These are phyloP conservation scores for Metschnikowia anglica DNA, from an alignment of 805 yeast genomes.

Conservation along the genomic window DNA sequence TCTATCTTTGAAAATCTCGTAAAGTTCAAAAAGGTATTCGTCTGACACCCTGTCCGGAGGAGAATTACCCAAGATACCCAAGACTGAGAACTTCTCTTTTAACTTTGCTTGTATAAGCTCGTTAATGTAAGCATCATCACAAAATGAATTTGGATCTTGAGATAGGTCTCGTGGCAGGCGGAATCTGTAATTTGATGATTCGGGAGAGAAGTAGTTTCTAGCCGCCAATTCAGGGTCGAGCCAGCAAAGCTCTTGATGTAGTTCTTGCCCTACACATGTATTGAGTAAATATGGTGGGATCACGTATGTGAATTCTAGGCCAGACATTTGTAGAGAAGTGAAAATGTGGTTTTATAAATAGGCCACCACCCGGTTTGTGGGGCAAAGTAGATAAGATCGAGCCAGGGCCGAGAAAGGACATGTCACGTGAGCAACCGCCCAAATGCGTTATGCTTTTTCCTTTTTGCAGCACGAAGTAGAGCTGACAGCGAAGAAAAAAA, in stretches of 20 bases:
- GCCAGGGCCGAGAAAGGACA: background rate
- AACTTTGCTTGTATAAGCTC: conserved; percentile 34
- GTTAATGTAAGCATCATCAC: conserved; percentile 34
- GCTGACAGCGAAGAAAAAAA: too few relatives aligned
- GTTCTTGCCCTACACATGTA: conserved; percentile 35
- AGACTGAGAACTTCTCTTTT: conserved; percentile 32
- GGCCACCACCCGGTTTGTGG: conserved; percentile 4
- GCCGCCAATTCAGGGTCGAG: conserved; percentile 27
- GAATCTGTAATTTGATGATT: conserved; percentile 27
- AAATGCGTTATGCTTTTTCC: too few relatives aligned
- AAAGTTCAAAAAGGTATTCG: conserved; percentile 32
- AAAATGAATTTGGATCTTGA: conserved; percentile 20
- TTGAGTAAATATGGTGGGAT: conserved; percentile 45
- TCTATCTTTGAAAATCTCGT: conserved; percentile 31
- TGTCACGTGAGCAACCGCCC: conserved; percentile 2
- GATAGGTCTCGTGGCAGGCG: conserved; percentile 19
- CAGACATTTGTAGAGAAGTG: conserved; percentile 11
- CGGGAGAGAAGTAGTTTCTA: conserved; percentile 28
- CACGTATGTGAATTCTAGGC: conserved; percentile 27
- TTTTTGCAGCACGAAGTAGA: too few relatives aligned
- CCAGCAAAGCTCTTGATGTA: conserved; percentile 26
- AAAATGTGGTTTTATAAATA: background rate
- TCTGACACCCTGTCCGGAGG: conserved; percentile 32
- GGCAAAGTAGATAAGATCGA: conserved; percentile 10
- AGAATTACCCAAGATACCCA: conserved; percentile 36